These are phyloP conservation scores for Tephrocybe sp. DNA, from an alignment of 768 basidiomycete species.

Conservation along the genomic window DNA sequence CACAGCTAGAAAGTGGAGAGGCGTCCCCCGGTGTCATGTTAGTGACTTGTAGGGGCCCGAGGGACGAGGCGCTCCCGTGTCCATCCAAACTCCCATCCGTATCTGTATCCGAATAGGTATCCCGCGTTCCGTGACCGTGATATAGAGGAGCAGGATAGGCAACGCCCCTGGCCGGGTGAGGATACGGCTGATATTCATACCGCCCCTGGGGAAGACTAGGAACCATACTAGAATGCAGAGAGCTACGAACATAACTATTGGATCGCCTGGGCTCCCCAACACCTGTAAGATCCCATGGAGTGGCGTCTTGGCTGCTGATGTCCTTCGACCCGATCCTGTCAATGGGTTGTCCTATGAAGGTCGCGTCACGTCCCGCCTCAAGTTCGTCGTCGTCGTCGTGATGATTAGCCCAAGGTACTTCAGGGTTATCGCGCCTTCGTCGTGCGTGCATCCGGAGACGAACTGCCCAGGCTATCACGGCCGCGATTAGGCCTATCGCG, in stretches of 20 bases:
- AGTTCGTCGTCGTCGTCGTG: constrained; percentile 22
- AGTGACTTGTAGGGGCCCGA: constrained; percentile 47
- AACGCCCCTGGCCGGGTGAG: constrained; percentile 19
- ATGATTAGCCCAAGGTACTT: constrained; percentile 35
- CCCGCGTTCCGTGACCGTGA: constrained; percentile 18
- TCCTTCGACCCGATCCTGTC: constrained; percentile 21
- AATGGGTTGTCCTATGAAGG: constrained; percentile 21
- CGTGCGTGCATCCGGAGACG: constrained; percentile 37
- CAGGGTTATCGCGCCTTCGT: constrained; percentile 32
- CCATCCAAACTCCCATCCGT: constrained; percentile 19
- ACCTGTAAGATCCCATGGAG: constrained; percentile 35
- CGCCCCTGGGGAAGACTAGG: constrained; percentile 18
- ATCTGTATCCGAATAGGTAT: constrained; percentile 23
- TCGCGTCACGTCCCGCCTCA: constrained; percentile 20
- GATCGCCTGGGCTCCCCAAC: constrained; percentile 41
- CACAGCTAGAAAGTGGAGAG: constrained; percentile 33
- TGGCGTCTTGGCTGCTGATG: constrained; percentile 26
- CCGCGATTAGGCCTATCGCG: constrained; percentile 42
- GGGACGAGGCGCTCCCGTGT: constrained; percentile 31
- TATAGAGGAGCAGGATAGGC: constrained; percentile 22
- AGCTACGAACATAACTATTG: constrained; percentile 24
- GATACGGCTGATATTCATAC: constrained; percentile 22
- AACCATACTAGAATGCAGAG: constrained; percentile 19
- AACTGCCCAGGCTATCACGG: constrained; percentile 50
- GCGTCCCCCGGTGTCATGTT: constrained; percentile 50